phyloP scores from a whole-genome alignment of 1,284 basidiomycete species.

The Clitocybe nebularis region DNA sequence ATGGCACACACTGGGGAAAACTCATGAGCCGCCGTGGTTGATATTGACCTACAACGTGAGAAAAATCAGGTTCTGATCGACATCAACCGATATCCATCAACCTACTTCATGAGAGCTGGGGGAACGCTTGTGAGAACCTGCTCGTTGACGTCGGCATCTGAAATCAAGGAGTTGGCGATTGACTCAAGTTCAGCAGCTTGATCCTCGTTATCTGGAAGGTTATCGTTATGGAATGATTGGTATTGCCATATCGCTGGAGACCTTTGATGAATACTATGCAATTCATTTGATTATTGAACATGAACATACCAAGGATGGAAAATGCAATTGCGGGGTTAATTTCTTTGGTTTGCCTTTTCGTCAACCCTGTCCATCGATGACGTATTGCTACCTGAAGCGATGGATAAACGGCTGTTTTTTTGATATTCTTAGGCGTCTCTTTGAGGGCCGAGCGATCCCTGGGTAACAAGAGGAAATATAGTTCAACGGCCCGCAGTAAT shows the following conservation, averaged over 20 bases:
- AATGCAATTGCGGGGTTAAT: slow-evolving; percentile 72
- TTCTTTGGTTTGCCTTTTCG: slow-evolving; percentile 74
- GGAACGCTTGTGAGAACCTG: slow-evolving; percentile 58
- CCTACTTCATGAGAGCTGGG: slow-evolving; percentile 56
- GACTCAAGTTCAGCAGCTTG: slow-evolving; percentile 55
- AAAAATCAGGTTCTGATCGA: slow-evolving; percentile 5
- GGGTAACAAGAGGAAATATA: slow-evolving; percentile 13
- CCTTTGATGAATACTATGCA: slow-evolving; percentile 9
- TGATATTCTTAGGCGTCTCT: slow-evolving; percentile 61
- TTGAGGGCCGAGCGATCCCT: slow-evolving; percentile 63
- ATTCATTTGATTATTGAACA: neutral
- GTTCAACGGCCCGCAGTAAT: slow-evolving; percentile 11
- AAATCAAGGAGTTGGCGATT: slow-evolving; percentile 59
- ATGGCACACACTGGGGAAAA: slow-evolving; percentile 91
- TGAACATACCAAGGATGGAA: slow-evolving; percentile 62
- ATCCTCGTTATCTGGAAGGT: slow-evolving; percentile 50
- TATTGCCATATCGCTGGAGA: slow-evolving; percentile 80
- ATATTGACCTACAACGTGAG: slow-evolving; percentile 43
- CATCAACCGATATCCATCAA: slow-evolving; percentile 12
- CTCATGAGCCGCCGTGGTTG: slow-evolving; percentile 75
- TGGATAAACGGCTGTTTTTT: slow-evolving; percentile 61
- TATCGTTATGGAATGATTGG: slow-evolving; percentile 53
- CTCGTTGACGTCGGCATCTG: slow-evolving; percentile 64
- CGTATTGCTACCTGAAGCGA: slow-evolving; percentile 64
- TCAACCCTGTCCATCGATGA: slow-evolving; percentile 66